Base-by-base conservation (phyloP, 1,284 basidiomycete species). In the Takashimella tepidaria region DNA sequence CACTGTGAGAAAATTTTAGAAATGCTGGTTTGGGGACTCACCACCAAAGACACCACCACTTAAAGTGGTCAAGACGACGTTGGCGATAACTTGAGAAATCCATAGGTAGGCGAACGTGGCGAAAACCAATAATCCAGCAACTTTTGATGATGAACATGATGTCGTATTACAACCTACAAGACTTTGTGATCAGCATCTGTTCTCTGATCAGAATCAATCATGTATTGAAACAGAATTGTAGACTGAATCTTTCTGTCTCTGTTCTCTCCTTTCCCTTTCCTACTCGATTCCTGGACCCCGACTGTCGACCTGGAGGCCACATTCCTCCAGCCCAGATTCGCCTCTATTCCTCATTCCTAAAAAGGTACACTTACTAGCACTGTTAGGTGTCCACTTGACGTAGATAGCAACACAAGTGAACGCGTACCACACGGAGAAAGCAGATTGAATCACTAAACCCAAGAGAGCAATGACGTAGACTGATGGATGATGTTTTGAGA, bases 61-160 rank as follows among this genome's bases (percentile, higher is more conserved):
- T 41, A 91, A 81, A 2, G 88, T 90, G 20, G 85, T 83, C 21
- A 92, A 79, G 1, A 87, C 81, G 40, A 92, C 83, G 64, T 92
- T 92, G 40, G 82, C 83, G 8, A 88, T 81, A 25, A 89, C 87
- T 49, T 76, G 70, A 0, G 85, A 86, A 10, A 83, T 86, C 88
- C 88, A 91, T 43, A 89, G 79, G 76, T 84, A 91, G n/a, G 84
- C 84, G 73, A 91, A 91, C 0, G 84, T 83, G 55, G 83, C 81
- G 65, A 83, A 92, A 69, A 91, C 83, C 54, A 91, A 81, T 8
- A 91, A 76, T 1, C 89, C 89, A 0, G 81, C 78, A 22, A 84
- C 81, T 45, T 79, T 84, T 4, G 73, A 74, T 2, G 77, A 78
- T 0, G 81, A 82, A 54, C 82, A 83, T 4, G 75, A 74, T 0